Evolutionary conservation across 108 stramenopile genomes (phyloP).

Genomic region (Conticribra guillardii): DNA sequence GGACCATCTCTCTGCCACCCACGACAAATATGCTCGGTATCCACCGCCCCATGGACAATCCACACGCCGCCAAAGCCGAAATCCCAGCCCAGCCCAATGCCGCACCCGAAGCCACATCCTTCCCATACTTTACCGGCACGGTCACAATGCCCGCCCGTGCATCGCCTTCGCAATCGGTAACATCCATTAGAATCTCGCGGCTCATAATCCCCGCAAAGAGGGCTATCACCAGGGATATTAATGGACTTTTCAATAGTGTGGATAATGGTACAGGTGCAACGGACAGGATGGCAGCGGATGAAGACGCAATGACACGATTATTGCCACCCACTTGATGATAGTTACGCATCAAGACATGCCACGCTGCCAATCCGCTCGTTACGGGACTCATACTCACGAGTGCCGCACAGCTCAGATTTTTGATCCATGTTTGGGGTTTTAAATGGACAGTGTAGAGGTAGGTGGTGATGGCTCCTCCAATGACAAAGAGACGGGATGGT

Average conservation of each 20-base stretch:
- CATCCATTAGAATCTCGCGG: conserved; percentile 83
- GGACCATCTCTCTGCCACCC: too few relatives aligned
- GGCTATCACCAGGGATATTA: conserved; percentile 28
- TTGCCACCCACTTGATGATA: background rate
- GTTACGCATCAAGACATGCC: conserved; percentile 31
- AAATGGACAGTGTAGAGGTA: conserved; percentile 75
- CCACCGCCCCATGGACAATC: conserved; percentile 12
- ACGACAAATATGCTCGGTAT: too few relatives aligned
- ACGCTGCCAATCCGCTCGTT: conserved; percentile 58
- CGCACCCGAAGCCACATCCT: conserved; percentile 46
- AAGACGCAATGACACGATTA: background rate
- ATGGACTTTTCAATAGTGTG: conserved; percentile 18
- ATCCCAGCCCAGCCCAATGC: conserved; percentile 34
- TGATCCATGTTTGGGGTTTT: conserved; percentile 78
- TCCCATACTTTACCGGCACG: conserved; percentile 70
- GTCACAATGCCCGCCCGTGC: conserved; percentile 53
- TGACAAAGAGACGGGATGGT: conserved; percentile 58
- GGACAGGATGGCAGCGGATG: background rate
- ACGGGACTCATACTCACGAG: conserved; percentile 68
- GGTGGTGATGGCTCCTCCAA: conserved; percentile 64
- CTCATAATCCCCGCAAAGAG: conserved; percentile 54
- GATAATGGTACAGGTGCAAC: conserved; percentile 13
- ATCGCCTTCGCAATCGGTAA: conserved; percentile 66
- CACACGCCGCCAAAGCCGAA: conserved; percentile 20
- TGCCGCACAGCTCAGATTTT: conserved; percentile 74